phyloP scores from a whole-genome alignment of 805 yeast species.

The Lipomyces japonicus region DNA sequence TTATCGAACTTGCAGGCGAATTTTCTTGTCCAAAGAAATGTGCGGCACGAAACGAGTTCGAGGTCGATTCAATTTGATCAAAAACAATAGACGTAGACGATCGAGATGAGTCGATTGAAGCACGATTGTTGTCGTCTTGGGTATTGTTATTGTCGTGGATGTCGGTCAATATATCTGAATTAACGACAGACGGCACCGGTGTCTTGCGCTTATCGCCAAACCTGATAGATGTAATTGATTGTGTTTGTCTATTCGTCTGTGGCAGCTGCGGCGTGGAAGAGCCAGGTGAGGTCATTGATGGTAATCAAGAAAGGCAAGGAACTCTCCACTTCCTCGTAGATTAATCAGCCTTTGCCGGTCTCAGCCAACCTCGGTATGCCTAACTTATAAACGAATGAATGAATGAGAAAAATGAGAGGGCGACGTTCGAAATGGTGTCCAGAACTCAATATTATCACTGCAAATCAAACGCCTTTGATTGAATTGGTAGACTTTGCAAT shows the following conservation, averaged over 20 bases:
- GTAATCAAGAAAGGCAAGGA: too few relatives aligned
- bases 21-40: neutral
- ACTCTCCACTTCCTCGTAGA: too few relatives aligned
- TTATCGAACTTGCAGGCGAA: neutral
- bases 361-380: too few relatives aligned
- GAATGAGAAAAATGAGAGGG: neutral
- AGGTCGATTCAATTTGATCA: slow-evolving; percentile 22
- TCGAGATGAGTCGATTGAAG: slow-evolving; percentile 16
- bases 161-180: slow-evolving; percentile 5
- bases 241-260: too few relatives aligned
- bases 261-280: too few relatives aligned
- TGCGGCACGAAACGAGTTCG: slow-evolving; percentile 19
- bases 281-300: too few relatives aligned
- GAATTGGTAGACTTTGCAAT: too few relatives aligned
- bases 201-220: slow-evolving; percentile 9
- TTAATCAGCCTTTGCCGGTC: too few relatives aligned
- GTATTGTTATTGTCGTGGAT: slow-evolving; percentile 6
- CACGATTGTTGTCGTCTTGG: slow-evolving; percentile 11
- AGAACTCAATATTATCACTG: too few relatives aligned
- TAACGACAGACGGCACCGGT: slow-evolving; percentile 5
- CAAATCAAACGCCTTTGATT: too few relatives aligned
- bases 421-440: neutral
- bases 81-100: slow-evolving; percentile 26
- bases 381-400: too few relatives aligned
- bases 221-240: slow-evolving; percentile 1